Base-by-base conservation (phyloP, 345 rosid genomes). In the Mallotus nudiflorus region DNA sequence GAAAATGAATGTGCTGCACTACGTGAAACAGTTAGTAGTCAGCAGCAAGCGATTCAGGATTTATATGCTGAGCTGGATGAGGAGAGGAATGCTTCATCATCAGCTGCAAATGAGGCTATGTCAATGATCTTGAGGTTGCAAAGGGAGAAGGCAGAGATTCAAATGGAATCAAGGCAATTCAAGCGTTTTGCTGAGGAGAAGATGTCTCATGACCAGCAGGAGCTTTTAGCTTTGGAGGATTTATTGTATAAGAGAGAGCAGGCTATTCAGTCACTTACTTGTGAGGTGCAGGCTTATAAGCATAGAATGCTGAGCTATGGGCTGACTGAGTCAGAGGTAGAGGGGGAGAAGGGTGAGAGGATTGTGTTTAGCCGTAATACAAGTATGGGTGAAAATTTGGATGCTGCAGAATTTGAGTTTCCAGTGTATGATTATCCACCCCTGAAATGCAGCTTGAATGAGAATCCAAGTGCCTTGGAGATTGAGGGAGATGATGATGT, bases 51-150 rank as follows among this genome's bases (percentile, higher is more conserved):
- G 4, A 85, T 96, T 72, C 88, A 88, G 65, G 93, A 91, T 61
- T 66, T 92, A 74, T 80, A 80, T 48, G 55, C 69, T 0, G 99
- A 96, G 69, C 80, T 96, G 78, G 99, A 96, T 45, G 94, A 96
- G 73, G 99, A 96, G 83, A 84, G 97, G 61, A 96, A 90, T 79
- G 98, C 99, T 60, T 84, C 99, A 0, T 89, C 97, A 0, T 79
- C 97, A 2, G 99, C 99, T 66, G 98, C 98, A 2, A 92, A 78
- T 67, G 99, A 96, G 82, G 96, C 98, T 2, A 96, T 96, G 99
- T 92, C 96, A 9, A 96, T 96, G 99, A 96, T 96, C 69, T 49
- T 92, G 82, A 91, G 88, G 82, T 75, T 96, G 83, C 98, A 96
- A 83, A 90, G 91, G 75, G 98, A 96, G 79, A 96, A 96, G 82